Conservation (phyloP, 208 protist species). For the Tritrichomonas musculus region DNA sequence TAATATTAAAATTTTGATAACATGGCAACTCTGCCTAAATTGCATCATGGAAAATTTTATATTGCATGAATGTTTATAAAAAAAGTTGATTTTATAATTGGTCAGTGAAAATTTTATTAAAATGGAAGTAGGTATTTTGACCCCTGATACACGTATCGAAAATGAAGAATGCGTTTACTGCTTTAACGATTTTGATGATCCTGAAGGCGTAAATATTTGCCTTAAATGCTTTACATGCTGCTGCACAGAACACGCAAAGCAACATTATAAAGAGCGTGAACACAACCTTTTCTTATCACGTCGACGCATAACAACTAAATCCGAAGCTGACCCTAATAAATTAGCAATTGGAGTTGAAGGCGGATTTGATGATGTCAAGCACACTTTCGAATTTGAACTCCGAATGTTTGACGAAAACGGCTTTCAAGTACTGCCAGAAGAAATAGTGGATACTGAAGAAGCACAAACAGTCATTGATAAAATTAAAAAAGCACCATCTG, state of each 20-base stretch:
- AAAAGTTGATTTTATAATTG: too few relatives aligned
- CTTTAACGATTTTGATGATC: slow-evolving; percentile 38
- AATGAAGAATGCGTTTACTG: slow-evolving; percentile 46
- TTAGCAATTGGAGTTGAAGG: slow-evolving; percentile 49
- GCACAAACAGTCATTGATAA: slow-evolving; percentile 53
- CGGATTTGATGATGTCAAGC: slow-evolving; percentile 52
- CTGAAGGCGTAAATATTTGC: slow-evolving; percentile 48
- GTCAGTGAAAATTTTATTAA: neutral
- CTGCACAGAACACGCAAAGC: slow-evolving; percentile 37
- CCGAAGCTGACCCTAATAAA: slow-evolving; percentile 27
- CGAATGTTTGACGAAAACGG: slow-evolving; percentile 44
- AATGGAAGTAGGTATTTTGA: neutral
- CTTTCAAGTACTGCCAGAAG: slow-evolving; percentile 60
- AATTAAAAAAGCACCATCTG: neutral
- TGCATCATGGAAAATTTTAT: too few relatives aligned
- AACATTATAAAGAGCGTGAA: slow-evolving; percentile 23
- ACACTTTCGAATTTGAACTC: slow-evolving; percentile 51
- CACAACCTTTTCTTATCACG: neutral
- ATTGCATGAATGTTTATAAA: too few relatives aligned
- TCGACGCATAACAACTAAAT: neutral
- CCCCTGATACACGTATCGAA: neutral
- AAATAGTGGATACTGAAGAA: slow-evolving; percentile 59
- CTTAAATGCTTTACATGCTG: slow-evolving; percentile 43
- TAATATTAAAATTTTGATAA: too few relatives aligned
- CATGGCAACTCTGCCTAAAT: too few relatives aligned